A percentile compares a stretch with the other conserved stretches of the same genome.
phyloP scores from a whole-genome alignment of 331 rosid species.

The Arachis monticola region DNA sequence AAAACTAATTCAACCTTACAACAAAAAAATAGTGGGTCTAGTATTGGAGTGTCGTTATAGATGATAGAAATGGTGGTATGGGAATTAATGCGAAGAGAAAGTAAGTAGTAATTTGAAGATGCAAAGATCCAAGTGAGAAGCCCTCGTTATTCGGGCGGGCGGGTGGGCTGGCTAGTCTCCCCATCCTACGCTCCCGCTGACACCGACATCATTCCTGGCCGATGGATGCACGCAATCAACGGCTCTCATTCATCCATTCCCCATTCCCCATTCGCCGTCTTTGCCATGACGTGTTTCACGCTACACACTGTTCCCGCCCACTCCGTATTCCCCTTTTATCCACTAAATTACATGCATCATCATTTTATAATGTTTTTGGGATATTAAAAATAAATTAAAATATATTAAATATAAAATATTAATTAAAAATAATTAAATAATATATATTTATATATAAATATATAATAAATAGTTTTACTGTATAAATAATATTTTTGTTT shows the following conservation, averaged over 20 bases:
- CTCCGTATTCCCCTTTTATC: slow-evolving; percentile 21
- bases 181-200: slow-evolving; percentile 74
- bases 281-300: slow-evolving; percentile 65
- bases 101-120: background rate
- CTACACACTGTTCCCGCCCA: slow-evolving; percentile 43
- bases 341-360: slow-evolving; percentile 4
- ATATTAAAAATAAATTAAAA: too few species aligned
- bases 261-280: slow-evolving; percentile 65
- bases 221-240: background rate
- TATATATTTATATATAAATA: background rate
- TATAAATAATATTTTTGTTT: too few species aligned
- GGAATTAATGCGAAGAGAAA: background rate
- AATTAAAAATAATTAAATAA: too few species aligned
- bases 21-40: too few species aligned
- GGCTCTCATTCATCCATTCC: slow-evolving; percentile 40
- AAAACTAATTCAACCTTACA: too few species aligned
- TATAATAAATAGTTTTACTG: too few species aligned
- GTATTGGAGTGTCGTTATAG: too few species aligned
- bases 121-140: background rate
- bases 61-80: background rate
- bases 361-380: background rate
- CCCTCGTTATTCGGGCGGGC: slow-evolving; percentile 60
- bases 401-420: too few species aligned
- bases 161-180: slow-evolving; percentile 39
- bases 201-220: slow-evolving; percentile 49